Evolutionary conservation across 2,329 filamentous ascomycete genomes (phyloP).

Genomic region (Talaromyces sp.): DNA sequence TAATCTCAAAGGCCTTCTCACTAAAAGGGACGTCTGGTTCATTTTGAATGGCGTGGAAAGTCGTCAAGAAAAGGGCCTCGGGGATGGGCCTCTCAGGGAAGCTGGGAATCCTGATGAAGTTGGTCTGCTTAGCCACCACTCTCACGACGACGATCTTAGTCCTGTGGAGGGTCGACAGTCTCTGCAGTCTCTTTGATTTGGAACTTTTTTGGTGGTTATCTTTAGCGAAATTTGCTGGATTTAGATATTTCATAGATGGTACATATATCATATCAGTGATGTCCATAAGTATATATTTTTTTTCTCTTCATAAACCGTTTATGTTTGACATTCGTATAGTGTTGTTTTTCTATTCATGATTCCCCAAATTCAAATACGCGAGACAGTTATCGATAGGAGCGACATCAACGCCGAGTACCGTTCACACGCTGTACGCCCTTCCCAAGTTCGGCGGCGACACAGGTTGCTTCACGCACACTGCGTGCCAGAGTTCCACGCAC

Average conservation of each 20-base stretch:
- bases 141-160: constrained; percentile 23
- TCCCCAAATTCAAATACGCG: neutral
- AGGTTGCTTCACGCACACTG: constrained; percentile 56
- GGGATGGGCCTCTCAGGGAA: constrained; percentile 21
- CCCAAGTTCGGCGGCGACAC: constrained; percentile 51
- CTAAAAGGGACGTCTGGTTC: constrained; percentile 97
- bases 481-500: constrained; percentile 50
- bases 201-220: neutral
- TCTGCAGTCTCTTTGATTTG: constrained; percentile 19
- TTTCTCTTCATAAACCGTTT: neutral
- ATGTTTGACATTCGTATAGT: neutral
- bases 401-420: constrained; percentile 28
- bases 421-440: constrained; percentile 49
- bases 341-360: neutral
- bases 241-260: constrained; percentile 1
- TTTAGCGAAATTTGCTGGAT: neutral
- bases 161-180: constrained; percentile 24
- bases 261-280: neutral
- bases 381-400: neutral
- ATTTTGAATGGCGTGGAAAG: constrained; percentile 75
- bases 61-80: constrained; percentile 24
- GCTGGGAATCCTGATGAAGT: constrained; percentile 27
- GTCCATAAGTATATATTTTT: neutral
- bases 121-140: constrained; percentile 29
- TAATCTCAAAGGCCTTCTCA: constrained; percentile 75